These are phyloP conservation scores for Murraya koenigii DNA, from an alignment of 345 rosid genomes.

Conservation along the genomic window DNA sequence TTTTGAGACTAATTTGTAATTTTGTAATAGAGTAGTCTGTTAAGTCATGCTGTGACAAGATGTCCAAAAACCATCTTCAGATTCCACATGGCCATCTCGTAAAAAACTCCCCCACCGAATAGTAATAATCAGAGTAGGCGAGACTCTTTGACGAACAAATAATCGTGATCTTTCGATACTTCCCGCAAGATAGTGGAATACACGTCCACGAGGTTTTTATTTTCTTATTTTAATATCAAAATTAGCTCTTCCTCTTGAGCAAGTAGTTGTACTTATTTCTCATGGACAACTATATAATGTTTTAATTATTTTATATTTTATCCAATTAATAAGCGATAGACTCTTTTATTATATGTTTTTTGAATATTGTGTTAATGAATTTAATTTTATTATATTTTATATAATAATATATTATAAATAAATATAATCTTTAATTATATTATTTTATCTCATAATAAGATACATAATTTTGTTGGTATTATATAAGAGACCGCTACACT, in stretches of 20 bases:
- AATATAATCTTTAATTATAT: too few relatives aligned
- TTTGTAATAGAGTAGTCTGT: background rate
- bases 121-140: constrained; percentile 6
- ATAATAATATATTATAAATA: too few relatives aligned
- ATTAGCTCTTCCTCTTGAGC: background rate
- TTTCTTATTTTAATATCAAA: background rate
- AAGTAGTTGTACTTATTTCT: too few relatives aligned
- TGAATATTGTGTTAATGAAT: too few relatives aligned
- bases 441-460: too few relatives aligned
- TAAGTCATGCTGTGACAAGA: background rate
- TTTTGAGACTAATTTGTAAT: background rate
- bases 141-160: background rate
- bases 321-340: accelerated
- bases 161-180: background rate
- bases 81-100: constrained; percentile 23
- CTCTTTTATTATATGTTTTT: too few relatives aligned
- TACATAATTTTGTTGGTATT: too few relatives aligned
- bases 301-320: too few relatives aligned
- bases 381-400: too few relatives aligned
- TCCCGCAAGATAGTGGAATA: background rate
- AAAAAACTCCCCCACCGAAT: background rate
- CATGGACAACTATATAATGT: too few relatives aligned
- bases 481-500: too few relatives aligned
- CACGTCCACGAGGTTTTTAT: background rate
- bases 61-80: constrained; percentile 13